These are phyloP conservation scores for Neonectria ditissima DNA, from an alignment of 2,329 filamentous ascomycete species.

Conservation along the genomic window DNA sequence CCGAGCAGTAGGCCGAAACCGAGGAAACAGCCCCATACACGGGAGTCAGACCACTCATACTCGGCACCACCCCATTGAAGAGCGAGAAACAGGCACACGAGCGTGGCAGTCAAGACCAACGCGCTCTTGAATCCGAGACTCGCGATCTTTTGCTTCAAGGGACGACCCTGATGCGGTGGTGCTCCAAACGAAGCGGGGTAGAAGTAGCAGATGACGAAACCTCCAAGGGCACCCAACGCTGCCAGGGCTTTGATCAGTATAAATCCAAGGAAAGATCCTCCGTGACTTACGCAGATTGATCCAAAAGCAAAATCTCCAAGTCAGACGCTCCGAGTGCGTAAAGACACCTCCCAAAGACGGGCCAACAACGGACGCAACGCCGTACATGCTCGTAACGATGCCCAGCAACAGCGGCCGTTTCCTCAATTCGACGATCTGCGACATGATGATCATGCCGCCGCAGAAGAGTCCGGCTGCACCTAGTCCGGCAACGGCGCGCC, in stretches of 20 bases:
- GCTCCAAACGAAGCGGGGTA: slow-evolving; percentile 28
- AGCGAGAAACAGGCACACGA: slow-evolving; percentile 37
- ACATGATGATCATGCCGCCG: slow-evolving; percentile 30
- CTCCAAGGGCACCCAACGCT: slow-evolving; percentile 9
- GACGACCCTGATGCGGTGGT: background rate
- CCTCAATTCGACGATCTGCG: slow-evolving; percentile 30
- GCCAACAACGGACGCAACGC: slow-evolving; percentile 33
- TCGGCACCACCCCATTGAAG: slow-evolving; percentile 42
- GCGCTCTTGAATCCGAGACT: slow-evolving; percentile 34
- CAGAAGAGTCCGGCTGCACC: slow-evolving; percentile 42
- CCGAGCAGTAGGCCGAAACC: slow-evolving; percentile 32
- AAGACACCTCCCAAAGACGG: slow-evolving; percentile 38
- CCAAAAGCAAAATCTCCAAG: slow-evolving; percentile 43
- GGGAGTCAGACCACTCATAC: slow-evolving; percentile 38
- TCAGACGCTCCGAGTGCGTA: slow-evolving; percentile 34
- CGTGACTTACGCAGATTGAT: slow-evolving; percentile 36
- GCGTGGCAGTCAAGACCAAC: slow-evolving; percentile 17
- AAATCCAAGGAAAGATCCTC: background rate
- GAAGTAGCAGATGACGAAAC: slow-evolving; percentile 19
- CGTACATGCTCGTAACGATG: slow-evolving; percentile 39
- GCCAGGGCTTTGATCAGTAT: background rate
- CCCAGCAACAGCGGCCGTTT: slow-evolving; percentile 31
- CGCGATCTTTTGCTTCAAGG: slow-evolving; percentile 18
- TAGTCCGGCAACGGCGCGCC: slow-evolving; percentile 52
- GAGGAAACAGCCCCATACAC: slow-evolving; percentile 40